Percentiles rank a stretch among this genome's conserved stretches.
Conservation (phyloP, 257 asterid genomes). For the Coffea eugenioides region DNA sequence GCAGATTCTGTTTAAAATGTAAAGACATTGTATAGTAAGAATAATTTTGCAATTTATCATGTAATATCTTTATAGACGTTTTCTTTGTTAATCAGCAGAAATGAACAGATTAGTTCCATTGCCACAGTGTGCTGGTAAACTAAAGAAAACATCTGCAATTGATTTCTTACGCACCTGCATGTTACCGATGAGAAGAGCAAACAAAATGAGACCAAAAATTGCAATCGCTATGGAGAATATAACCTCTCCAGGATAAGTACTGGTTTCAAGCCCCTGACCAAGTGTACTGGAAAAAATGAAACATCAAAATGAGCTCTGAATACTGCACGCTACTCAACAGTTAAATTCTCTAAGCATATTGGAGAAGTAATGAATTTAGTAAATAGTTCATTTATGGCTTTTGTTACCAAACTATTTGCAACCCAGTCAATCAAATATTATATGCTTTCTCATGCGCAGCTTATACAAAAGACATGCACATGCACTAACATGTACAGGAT, state of each 20-base stretch:
- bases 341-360: neutral
- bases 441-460: neutral
- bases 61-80: neutral
- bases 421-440: neutral
- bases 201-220: constrained; percentile 81
- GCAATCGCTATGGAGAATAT: constrained; percentile 75
- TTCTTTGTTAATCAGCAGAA: neutral
- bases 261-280: constrained; percentile 93
- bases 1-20: neutral
- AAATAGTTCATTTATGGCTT: constrained; percentile 6
- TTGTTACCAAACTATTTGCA: neutral
- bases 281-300: constrained; percentile 54
- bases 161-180: constrained; percentile 69
- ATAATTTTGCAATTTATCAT: too few relatives aligned
- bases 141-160: neutral
- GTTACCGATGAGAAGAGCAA: constrained; percentile 95
- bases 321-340: constrained; percentile 3
- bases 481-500: neutral
- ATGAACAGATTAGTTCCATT: neutral
- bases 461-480: neutral
- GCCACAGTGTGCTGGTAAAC: neutral
- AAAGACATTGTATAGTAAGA: neutral
- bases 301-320: constrained; percentile 15
- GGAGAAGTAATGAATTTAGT: neutral
- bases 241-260: constrained; percentile 88